Evolutionary conservation across 768 basidiomycete genomes (phyloP).

Genomic region (Leccinum uliginosum): DNA sequence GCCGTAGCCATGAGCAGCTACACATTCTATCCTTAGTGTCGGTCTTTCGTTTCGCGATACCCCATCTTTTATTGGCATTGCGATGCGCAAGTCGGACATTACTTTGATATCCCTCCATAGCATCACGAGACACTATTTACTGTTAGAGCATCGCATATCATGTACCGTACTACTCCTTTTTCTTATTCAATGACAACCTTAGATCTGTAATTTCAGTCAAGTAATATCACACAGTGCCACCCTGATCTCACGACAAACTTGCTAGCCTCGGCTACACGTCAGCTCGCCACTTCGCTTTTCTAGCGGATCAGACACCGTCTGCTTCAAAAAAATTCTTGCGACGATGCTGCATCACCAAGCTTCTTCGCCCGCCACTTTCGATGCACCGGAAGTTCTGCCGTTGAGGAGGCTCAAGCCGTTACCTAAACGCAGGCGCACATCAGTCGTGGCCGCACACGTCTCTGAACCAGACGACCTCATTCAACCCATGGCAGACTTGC

Average conservation of each 20-base stretch:
- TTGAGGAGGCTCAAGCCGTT: slow-evolving; percentile 71
- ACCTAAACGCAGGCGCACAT: slow-evolving; percentile 68
- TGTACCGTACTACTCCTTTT: slow-evolving; percentile 39
- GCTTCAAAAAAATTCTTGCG: slow-evolving; percentile 14
- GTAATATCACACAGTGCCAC: slow-evolving; percentile 8
- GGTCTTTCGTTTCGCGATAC: slow-evolving; percentile 52
- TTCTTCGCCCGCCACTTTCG: slow-evolving; percentile 53
- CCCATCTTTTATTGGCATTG: slow-evolving; percentile 40
- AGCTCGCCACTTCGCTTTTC: slow-evolving; percentile 15
- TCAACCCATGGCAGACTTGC: slow-evolving; percentile 30
- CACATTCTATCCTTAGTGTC: slow-evolving; percentile 37
- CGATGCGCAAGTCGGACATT: slow-evolving; percentile 47
- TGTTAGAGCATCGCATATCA: slow-evolving; percentile 64
- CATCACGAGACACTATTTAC: slow-evolving; percentile 60
- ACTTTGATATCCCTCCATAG: slow-evolving; percentile 34
- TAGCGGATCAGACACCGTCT: slow-evolving; percentile 13
- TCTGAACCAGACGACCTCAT: slow-evolving; percentile 27
- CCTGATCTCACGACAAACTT: slow-evolving; percentile 17
- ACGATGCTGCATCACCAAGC: slow-evolving; percentile 46
- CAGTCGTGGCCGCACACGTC: slow-evolving; percentile 27
- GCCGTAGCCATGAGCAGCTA: slow-evolving; percentile 44
- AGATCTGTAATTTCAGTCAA: slow-evolving; percentile 8
- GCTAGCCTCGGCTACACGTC: slow-evolving; percentile 24
- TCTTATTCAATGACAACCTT: slow-evolving; percentile 22
- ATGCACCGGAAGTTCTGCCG: slow-evolving; percentile 58